A percentile compares a stretch with the other conserved stretches of the same genome.
Evolutionary conservation across 495 filamentous ascomycete genomes (phyloP).

Genomic region (Evansstolkia leycettana): DNA sequence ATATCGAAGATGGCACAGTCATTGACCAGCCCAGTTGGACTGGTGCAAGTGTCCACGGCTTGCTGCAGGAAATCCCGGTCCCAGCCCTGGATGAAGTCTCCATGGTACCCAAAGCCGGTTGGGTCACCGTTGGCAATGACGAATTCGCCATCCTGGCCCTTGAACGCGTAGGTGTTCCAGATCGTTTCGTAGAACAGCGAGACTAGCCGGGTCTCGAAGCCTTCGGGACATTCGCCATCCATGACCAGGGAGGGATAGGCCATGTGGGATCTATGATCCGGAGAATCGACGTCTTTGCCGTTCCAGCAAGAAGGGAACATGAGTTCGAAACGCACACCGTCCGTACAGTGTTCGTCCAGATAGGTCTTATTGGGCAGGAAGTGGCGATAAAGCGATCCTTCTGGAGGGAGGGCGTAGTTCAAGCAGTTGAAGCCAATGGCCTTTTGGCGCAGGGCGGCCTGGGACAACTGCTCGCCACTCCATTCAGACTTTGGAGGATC

Average conservation of each 20-base stretch:
- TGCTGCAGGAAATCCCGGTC: conserved; percentile 35
- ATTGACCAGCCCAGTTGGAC: conserved; percentile 35
- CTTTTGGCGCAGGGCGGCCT: conserved; percentile 60
- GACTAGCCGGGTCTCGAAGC: conserved; percentile 55
- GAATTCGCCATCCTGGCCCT: conserved; percentile 55
- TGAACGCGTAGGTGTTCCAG: conserved; percentile 63
- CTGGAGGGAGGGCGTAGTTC: conserved; percentile 48
- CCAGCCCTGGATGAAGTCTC: conserved; percentile 80
- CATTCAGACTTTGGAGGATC: conserved; percentile 67
- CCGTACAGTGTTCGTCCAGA: conserved; percentile 59
- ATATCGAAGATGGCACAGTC: conserved; percentile 51
- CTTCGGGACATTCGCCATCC: conserved; percentile 63
- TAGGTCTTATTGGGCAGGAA: conserved; percentile 67
- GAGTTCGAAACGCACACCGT: conserved; percentile 71
- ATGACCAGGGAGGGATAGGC: conserved; percentile 67
- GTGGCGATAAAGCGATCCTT: conserved; percentile 68
- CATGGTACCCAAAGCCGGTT: conserved; percentile 73
- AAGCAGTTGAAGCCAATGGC: conserved; percentile 90
- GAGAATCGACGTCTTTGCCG: conserved; percentile 48
- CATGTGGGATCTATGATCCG: conserved; percentile 59
- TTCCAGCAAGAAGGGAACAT: conserved; percentile 94
- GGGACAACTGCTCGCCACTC: conserved; percentile 44
- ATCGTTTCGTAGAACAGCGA: conserved; percentile 83
- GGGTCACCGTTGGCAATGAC: conserved; percentile 76
- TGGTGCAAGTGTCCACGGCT: conserved; percentile 37